Base-by-base conservation (phyloP, 495 filamentous ascomycete species). In the Aspergillus indologenus region DNA sequence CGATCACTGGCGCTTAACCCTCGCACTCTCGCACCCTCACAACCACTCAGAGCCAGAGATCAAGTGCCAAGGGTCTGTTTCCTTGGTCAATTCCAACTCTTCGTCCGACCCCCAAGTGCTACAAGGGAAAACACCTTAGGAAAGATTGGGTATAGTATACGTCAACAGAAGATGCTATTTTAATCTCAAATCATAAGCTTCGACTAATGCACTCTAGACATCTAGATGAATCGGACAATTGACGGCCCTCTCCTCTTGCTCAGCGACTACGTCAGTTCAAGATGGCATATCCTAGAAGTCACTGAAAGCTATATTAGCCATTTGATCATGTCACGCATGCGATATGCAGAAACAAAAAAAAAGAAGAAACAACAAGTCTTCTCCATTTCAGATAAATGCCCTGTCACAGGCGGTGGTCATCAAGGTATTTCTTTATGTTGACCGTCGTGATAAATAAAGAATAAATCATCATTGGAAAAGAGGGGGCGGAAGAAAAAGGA, bases 381-480 rank as follows among this genome's bases (percentile, higher is more conserved):
- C 23, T 77, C 34, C 34, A 40, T 40, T 70, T 87, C 87, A 90
- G 86, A 81, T 80, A 69, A 65, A 76, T 76, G 87, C 90, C 90
- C 79, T 87, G 90, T 94, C 90, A 92, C 83, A 85, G 90, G 90
- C 87, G 62, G 78, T 79, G 88, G 80, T 93, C 90, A 92, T 92
- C 90, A 95, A 90, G 79, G 83, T 84, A 81, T 73, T 65, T 64
- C 75, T 68, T 85, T 96, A 93, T 90, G 92, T 87, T 90, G 91
- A 96, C 91, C 91, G 91, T 96, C 91, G 92, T 96, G 91, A 96
- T 87, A 86, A 86, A 81, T 74, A 76, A 79, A 66, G 70, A 73
- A 69, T 76, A 80, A 81, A 83, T 89, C 87, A 91, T 94, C 88
- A 89, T 90, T 61, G 79, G 40, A 56, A 57, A 54, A 34, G 42